Conservation (phyloP, 805 yeast species). For the Saturnispora zaruensis region DNA sequence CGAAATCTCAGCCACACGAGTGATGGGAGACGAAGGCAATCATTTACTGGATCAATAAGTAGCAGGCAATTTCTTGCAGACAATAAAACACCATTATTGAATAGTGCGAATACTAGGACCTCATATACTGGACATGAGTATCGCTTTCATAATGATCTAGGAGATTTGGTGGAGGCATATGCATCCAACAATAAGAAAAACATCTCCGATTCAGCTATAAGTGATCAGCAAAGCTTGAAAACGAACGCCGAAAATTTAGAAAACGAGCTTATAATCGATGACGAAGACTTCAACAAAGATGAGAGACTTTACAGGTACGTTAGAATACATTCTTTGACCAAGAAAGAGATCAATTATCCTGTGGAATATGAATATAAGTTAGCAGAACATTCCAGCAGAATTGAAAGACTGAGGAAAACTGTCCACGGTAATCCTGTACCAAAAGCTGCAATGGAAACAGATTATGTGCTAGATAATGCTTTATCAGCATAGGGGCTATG, state of each 20-base stretch:
- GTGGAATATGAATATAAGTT: constrained; percentile 24
- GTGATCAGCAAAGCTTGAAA: background rate
- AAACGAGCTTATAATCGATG: background rate
- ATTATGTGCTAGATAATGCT: background rate
- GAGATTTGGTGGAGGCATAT: constrained; percentile 2
- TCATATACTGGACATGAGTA: background rate
- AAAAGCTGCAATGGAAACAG: background rate
- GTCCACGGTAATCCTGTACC: background rate
- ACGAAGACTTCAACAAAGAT: constrained; percentile 29
- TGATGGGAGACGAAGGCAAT: constrained; percentile 8
- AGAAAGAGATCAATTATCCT: constrained; percentile 34
- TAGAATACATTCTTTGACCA: constrained; percentile 29
- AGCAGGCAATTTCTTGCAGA: background rate
- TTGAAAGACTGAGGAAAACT: background rate
- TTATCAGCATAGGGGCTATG: background rate
- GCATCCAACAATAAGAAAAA: background rate
- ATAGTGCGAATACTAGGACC: background rate
- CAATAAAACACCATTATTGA: background rate
- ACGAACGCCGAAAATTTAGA: background rate
- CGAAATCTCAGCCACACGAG: background rate
- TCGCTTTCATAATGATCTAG: constrained; percentile 8
- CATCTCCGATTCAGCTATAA: background rate
- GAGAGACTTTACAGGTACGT: constrained; percentile 29
- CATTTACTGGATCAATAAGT: constrained; percentile 13
- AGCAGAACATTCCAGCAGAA: constrained; percentile 4